Evolutionary conservation across 306 rosid species (phyloP).

Genomic region (Cyamopsis tetragonoloba): DNA sequence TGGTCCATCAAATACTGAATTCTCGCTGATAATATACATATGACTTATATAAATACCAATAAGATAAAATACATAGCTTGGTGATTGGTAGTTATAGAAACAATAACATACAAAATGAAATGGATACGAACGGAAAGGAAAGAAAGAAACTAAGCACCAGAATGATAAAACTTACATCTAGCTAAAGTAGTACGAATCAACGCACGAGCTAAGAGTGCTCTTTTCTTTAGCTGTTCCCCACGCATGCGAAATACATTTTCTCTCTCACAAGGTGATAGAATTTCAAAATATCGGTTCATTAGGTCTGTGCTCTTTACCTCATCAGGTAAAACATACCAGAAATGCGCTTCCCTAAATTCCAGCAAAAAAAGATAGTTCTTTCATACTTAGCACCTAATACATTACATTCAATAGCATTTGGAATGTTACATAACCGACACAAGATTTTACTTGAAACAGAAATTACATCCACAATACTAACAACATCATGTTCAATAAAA

Average conservation of each 20-base stretch:
- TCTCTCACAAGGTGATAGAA: slow-evolving; percentile 71
- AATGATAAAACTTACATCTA: slow-evolving; percentile 60
- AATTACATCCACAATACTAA: neutral
- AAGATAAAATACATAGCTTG: neutral
- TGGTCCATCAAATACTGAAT: neutral
- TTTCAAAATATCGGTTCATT: slow-evolving; percentile 53
- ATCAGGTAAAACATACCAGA: slow-evolving; percentile 77
- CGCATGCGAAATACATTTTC: slow-evolving; percentile 47
- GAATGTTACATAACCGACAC: neutral
- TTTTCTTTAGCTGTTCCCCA: slow-evolving; percentile 56
- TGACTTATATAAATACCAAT: neutral
- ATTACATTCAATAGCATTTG: neutral
- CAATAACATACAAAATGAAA: neutral
- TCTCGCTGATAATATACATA: neutral
- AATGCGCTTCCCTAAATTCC: slow-evolving; percentile 69
- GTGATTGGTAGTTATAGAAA: neutral
- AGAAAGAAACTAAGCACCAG: neutral
- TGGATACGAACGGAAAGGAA: neutral
- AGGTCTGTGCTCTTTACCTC: slow-evolving; percentile 55
- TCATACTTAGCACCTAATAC: neutral
- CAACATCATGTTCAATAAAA: neutral
- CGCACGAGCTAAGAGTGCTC: slow-evolving; percentile 69
- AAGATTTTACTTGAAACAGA: neutral
- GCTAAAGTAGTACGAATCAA: slow-evolving; percentile 84
- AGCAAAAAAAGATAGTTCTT: slow-evolving; percentile 12